phyloP scores from a whole-genome alignment of 164 flowering plant species.

The Brasenia schreberi region DNA sequence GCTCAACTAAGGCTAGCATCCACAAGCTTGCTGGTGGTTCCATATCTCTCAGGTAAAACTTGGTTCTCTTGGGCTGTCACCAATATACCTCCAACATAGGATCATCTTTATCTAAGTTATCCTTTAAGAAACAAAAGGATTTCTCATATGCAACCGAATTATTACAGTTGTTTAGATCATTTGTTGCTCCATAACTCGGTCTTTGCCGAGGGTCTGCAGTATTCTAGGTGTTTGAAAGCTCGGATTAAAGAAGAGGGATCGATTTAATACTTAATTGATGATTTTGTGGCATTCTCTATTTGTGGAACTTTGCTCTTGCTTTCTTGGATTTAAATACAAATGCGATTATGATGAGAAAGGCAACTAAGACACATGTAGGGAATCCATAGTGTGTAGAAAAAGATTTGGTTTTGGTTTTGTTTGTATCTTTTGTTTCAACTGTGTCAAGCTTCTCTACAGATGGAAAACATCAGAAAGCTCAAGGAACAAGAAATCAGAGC shows the following conservation, averaged over 20 bases:
- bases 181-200: background rate
- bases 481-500: conserved; percentile 14
- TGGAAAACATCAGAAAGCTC: conserved; percentile 19
- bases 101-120: background rate
- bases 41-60: conserved; percentile 22
- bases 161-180: background rate
- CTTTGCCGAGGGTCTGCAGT: background rate
- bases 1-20: conserved; percentile 23
- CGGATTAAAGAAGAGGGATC: no score
- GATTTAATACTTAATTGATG: no score
- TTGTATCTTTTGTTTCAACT: background rate
- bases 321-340: no score
- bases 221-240: no score
- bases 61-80: background rate
- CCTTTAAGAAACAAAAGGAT: background rate
- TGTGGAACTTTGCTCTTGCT: background rate
- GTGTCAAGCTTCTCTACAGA: background rate
- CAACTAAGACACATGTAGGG: background rate
- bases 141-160: no score
- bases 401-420: background rate
- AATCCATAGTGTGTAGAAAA: background rate
- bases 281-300: no score
- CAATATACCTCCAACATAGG: background rate
- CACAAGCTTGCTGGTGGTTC: conserved; percentile 43
- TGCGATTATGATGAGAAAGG: background rate